Conservation (phyloP, 1,284 basidiomycete species). For the Rhodotorula sp. region DNA sequence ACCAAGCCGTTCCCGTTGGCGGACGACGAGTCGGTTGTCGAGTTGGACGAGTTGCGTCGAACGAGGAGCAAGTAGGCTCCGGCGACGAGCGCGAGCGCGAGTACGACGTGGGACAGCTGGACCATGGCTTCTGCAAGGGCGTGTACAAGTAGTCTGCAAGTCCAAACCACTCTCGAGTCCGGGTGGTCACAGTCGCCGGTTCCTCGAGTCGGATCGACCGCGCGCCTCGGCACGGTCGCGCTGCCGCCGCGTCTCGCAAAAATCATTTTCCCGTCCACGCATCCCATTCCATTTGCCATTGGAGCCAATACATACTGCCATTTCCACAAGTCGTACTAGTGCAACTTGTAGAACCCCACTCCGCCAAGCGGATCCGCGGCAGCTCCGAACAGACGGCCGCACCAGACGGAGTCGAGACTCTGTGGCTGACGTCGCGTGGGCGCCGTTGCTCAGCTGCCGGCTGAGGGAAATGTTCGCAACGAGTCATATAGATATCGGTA, state of each 20-base stretch:
- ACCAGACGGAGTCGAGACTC: too few relatives aligned
- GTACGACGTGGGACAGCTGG: constrained; percentile 50
- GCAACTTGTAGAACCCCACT: not conserved
- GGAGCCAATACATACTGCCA: too few relatives aligned
- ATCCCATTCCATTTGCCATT: not conserved
- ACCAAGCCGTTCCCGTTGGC: constrained; percentile 55
- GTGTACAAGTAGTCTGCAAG: too few relatives aligned
- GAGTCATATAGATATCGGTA: not conserved
- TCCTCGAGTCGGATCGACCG: too few relatives aligned
- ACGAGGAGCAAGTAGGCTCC: constrained; percentile 77
- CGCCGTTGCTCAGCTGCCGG: too few relatives aligned
- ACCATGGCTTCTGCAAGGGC: not conserved
- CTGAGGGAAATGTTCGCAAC: too few relatives aligned
- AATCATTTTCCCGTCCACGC: constrained; percentile 1
- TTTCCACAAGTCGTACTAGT: too few relatives aligned
- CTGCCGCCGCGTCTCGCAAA: not conserved
- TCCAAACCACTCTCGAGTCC: too few relatives aligned
- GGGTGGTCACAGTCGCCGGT: not conserved
- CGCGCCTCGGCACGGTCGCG: too few relatives aligned
- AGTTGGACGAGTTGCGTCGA: constrained; percentile 50
- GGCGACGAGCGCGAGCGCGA: constrained; percentile 67
- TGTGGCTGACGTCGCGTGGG: not conserved
- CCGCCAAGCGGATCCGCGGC: not conserved
- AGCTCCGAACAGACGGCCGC: too few relatives aligned
- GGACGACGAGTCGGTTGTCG: constrained; percentile 61